Percentiles rank a stretch among this genome's conserved stretches.
Conservation (phyloP, 2,329 filamentous ascomycete genomes). For the Sphaerulina vaccinii region DNA sequence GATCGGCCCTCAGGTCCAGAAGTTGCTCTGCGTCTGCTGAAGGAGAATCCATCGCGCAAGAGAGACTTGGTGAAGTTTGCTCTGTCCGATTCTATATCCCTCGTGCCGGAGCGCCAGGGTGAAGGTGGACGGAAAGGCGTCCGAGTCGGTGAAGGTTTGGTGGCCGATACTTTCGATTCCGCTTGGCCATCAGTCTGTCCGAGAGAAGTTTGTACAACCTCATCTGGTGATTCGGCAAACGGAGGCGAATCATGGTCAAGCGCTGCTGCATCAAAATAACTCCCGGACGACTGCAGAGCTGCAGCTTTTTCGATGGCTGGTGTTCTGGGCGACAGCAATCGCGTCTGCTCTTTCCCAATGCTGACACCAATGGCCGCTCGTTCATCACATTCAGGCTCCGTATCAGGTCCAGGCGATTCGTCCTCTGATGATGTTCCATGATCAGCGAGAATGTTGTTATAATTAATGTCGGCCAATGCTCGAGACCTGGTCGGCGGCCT, state of each 20-base stretch:
- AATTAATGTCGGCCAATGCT: slow-evolving; percentile 44
- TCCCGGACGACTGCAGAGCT: slow-evolving; percentile 49
- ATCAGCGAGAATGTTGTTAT: slow-evolving; percentile 41
- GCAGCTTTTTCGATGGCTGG: slow-evolving; percentile 60
- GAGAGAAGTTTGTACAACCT: background rate
- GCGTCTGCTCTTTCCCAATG: slow-evolving; percentile 57
- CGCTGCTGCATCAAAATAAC: slow-evolving; percentile 43
- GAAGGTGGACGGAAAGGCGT: slow-evolving; percentile 38
- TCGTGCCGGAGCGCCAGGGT: slow-evolving; percentile 46
- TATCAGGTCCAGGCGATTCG: slow-evolving; percentile 32
- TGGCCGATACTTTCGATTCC: no score
- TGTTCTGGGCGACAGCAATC: slow-evolving; percentile 56
- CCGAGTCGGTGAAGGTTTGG: background rate
- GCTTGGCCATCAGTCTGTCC: background rate
- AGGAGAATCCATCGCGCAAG: slow-evolving; percentile 42
- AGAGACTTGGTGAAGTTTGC: slow-evolving; percentile 29
- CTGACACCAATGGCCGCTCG: slow-evolving; percentile 57
- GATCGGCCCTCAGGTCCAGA: slow-evolving; percentile 40
- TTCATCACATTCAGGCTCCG: slow-evolving; percentile 40
- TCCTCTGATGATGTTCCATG: slow-evolving; percentile 47
- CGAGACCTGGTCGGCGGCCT: slow-evolving; percentile 17
- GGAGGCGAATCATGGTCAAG: slow-evolving; percentile 2
- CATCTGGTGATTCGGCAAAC: slow-evolving; percentile 10
- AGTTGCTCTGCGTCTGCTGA: slow-evolving; percentile 40
- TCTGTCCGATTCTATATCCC: slow-evolving; percentile 37